A percentile compares a stretch with the other conserved stretches of the same genome.
Conservation (phyloP, 768 basidiomycete species). For the Phylloporus sp. region DNA sequence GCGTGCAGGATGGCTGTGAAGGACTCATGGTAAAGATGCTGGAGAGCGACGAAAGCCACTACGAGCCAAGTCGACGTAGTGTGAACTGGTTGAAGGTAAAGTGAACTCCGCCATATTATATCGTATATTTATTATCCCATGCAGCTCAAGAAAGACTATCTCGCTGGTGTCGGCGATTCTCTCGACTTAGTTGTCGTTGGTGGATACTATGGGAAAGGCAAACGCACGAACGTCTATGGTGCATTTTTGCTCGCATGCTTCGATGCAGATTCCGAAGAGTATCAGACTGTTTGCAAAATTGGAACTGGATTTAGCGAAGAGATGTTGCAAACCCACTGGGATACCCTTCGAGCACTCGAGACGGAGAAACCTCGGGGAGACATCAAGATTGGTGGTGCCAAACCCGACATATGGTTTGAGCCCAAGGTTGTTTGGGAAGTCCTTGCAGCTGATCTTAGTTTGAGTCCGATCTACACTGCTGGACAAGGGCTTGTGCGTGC, state of each 20-base stretch:
- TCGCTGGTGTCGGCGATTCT: constrained; percentile 94
- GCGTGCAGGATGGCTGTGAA: constrained; percentile 97
- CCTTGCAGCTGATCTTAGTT: constrained; percentile 90
- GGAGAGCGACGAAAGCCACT: constrained; percentile 85
- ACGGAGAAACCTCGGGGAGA: constrained; percentile 68
- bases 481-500: constrained; percentile 79
- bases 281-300: constrained; percentile 98
- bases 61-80: constrained; percentile 92
- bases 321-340: constrained; percentile 72
- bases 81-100: constrained; percentile 97
- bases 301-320: constrained; percentile 99
- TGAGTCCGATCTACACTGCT: constrained; percentile 96
- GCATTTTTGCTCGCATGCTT: constrained; percentile 98
- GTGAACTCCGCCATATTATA: not conserved
- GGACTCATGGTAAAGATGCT: constrained; percentile 99
- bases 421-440: constrained; percentile 99
- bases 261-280: constrained; percentile 90
- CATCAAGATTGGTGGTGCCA: constrained; percentile 86
- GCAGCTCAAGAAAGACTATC: constrained; percentile 97
- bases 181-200: constrained; percentile 98
- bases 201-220: constrained; percentile 96
- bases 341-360: constrained; percentile 79
- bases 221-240: constrained; percentile 95
- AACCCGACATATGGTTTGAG: constrained; percentile 98
- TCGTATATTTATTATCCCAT: not conserved